Conservation (phyloP, 345 rosid species). For the Euphorbia peplus region DNA sequence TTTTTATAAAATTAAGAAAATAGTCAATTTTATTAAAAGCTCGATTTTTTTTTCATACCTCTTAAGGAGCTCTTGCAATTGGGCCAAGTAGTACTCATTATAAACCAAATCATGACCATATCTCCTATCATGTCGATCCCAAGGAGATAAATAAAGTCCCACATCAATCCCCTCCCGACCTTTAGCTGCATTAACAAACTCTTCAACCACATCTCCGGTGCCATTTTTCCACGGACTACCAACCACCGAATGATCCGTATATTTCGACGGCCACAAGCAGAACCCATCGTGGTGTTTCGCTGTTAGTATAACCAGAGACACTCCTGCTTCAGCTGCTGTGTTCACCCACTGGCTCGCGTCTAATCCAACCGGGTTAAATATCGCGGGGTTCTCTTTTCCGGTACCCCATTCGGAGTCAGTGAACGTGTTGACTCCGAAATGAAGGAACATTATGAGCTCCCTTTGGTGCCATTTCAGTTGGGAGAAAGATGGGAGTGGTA, state of each 20-base stretch:
- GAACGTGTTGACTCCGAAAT: slow-evolving; percentile 80
- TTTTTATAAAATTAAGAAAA: no score
- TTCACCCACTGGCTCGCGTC: slow-evolving; percentile 53
- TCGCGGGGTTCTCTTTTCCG: slow-evolving; percentile 53
- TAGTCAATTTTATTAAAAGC: no score
- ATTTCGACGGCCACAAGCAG: slow-evolving; percentile 69
- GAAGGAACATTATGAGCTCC: slow-evolving; percentile 72
- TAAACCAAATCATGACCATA: slow-evolving; percentile 56
- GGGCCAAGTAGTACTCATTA: slow-evolving; percentile 69
- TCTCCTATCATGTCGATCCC: slow-evolving; percentile 70
- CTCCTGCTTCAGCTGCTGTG: slow-evolving; percentile 49
- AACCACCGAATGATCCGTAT: slow-evolving; percentile 61
- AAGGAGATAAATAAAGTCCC: slow-evolving; percentile 66
- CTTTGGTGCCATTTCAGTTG: slow-evolving; percentile 75
- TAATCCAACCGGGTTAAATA: slow-evolving; percentile 50
- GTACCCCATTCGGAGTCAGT: slow-evolving; percentile 74
- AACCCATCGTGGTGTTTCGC: slow-evolving; percentile 87
- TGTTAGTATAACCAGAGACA: slow-evolving; percentile 55
- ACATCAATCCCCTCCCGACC: slow-evolving; percentile 43
- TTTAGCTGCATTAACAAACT: slow-evolving; percentile 43
- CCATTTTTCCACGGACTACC: slow-evolving; percentile 60
- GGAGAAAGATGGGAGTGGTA: slow-evolving; percentile 59
- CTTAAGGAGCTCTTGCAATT: slow-evolving; percentile 56
- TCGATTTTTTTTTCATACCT: slow-evolving; percentile 32
- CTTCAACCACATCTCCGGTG: slow-evolving; percentile 58